phyloP scores from a whole-genome alignment of 108 stramenopile genomes.

The Licmophora abbreviata region DNA sequence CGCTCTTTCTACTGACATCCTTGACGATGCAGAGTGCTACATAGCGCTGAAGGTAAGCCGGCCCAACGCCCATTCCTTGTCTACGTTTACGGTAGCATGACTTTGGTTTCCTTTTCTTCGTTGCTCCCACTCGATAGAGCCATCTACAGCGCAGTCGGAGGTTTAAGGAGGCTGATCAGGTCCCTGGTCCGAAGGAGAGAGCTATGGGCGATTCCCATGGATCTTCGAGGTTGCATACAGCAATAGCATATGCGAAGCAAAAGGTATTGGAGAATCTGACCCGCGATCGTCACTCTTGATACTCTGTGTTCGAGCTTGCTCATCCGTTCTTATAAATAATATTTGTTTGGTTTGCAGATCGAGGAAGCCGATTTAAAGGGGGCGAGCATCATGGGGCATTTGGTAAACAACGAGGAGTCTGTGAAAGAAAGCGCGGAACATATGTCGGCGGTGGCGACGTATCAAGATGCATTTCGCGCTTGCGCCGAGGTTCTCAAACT shows the following conservation, averaged over 20 bases:
- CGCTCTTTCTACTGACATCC: conserved; percentile 56
- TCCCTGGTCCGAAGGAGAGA: conserved; percentile 50
- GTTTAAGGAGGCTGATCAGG: conserved; percentile 53
- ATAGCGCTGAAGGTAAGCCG: conserved; percentile 48
- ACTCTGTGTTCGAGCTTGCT: not conserved
- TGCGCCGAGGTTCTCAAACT: conserved; percentile 57
- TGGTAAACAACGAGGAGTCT: conserved; percentile 24
- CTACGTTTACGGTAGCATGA: not conserved
- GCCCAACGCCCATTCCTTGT: not conserved
- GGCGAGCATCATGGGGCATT: conserved; percentile 18
- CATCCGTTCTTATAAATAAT: not conserved
- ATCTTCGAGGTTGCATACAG: not conserved
- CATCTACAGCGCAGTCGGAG: conserved; percentile 74
- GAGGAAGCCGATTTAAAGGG: conserved; percentile 44
- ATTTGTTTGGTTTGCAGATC: conserved; percentile 16
- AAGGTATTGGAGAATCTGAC: too few species aligned
- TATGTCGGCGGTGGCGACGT: conserved; percentile 32
- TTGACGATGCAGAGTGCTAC: conserved; percentile 81
- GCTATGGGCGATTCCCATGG: not conserved
- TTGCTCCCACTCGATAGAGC: not conserved
- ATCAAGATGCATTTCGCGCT: conserved; percentile 62
- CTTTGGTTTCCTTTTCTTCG: not conserved
- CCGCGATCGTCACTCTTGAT: not conserved
- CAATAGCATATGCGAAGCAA: conserved; percentile 3
- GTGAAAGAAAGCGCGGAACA: conserved; percentile 24